These are phyloP conservation scores for Zangia roseola DNA, from an alignment of 768 basidiomycete genomes.

Conservation along the genomic window DNA sequence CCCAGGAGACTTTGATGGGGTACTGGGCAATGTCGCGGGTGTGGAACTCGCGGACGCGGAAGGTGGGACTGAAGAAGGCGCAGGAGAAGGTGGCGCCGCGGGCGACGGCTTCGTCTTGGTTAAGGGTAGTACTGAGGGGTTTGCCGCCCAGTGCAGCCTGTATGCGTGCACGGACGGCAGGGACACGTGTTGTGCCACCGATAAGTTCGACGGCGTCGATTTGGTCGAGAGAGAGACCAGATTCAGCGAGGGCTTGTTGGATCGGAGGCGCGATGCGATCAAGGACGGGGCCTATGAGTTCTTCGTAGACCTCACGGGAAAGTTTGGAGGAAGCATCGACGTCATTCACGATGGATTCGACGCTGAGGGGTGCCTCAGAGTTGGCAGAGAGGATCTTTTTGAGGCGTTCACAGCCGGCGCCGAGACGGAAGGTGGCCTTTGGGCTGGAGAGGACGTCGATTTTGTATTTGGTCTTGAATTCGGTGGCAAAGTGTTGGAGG, in stretches of 20 bases:
- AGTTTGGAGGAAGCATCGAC: slow-evolving; percentile 88
- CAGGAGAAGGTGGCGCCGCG: slow-evolving; percentile 97
- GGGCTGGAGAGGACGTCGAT: slow-evolving; percentile 91
- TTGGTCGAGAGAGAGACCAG: slow-evolving; percentile 78
- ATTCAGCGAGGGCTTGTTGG: slow-evolving; percentile 74
- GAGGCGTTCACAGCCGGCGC: slow-evolving; percentile 85
- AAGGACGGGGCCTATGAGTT: slow-evolving; percentile 71
- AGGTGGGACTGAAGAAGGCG: slow-evolving; percentile 95
- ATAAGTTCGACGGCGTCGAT: slow-evolving; percentile 91
- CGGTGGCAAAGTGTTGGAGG: slow-evolving; percentile 80
- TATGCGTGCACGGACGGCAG: slow-evolving; percentile 87
- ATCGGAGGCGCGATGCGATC: slow-evolving; percentile 76
- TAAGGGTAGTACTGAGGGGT: slow-evolving; percentile 86
- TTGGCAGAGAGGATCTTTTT: slow-evolving; percentile 98
- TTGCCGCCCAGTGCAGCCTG: slow-evolving; percentile 81
- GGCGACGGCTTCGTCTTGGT: slow-evolving; percentile 96
- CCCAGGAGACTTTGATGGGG: slow-evolving; percentile 92
- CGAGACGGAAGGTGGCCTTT: slow-evolving; percentile 91
- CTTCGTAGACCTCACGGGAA: slow-evolving; percentile 78
- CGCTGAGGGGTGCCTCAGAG: slow-evolving; percentile 80
- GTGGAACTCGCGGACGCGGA: slow-evolving; percentile 95
- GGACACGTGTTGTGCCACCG: slow-evolving; percentile 91
- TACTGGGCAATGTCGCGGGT: slow-evolving; percentile 84
- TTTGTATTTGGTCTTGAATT: slow-evolving; percentile 98
- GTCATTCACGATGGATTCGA: slow-evolving; percentile 97